Evolutionary conservation across 2,329 filamentous ascomycete species (phyloP), one percentile per base, ranked within the genome.

Genomic region (Penicillium sp.): DNA sequence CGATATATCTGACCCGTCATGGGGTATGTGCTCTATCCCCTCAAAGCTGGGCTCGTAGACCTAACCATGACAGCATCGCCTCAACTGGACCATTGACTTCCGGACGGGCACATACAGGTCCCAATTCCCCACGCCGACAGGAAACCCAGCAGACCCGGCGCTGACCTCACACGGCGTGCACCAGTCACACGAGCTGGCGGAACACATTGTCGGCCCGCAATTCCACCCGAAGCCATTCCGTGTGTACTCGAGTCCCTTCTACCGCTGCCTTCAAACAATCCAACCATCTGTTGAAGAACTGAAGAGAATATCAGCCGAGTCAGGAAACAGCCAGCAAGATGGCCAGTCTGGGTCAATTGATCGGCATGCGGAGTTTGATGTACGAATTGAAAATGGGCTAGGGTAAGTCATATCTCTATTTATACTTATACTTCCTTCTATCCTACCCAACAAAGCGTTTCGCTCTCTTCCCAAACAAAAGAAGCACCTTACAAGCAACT

Each of bases 21-120:
- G 89, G 88, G 67, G 89, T 91, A 83, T 79, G 86, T 80, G 37
- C 33, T 37, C 17, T 27, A 13, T 17, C 3, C 3, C 17, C 9
- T 19, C n/a, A 13, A 9, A 21, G 12, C 2, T 29, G 19, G 5
- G 31, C 15, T 15, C 13, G 13, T 35, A 54, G 29, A 49, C 42
- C 40, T 53, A 50, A 31, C 31, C 41, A 46, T n/a, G 17, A 47
- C 74, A 95, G 93, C 96, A 96, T 76, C 91, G 94, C 62, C 88
- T 90, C 63, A 92, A 89, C 73, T 97, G 93, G 91, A 85, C 86
- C 43, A 90, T 97, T 60, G 88, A 97, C 76, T 86, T 87, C 46
- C 78, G 82, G 60, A 93, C 90, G 38, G 93, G 94, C 53, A 82
- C 82, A 66, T 97, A 97, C 79, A 84, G 83, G 54, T 81, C 89